phyloP scores from a whole-genome alignment of 306 rosid genomes.

The Ochetophila trinervis region DNA sequence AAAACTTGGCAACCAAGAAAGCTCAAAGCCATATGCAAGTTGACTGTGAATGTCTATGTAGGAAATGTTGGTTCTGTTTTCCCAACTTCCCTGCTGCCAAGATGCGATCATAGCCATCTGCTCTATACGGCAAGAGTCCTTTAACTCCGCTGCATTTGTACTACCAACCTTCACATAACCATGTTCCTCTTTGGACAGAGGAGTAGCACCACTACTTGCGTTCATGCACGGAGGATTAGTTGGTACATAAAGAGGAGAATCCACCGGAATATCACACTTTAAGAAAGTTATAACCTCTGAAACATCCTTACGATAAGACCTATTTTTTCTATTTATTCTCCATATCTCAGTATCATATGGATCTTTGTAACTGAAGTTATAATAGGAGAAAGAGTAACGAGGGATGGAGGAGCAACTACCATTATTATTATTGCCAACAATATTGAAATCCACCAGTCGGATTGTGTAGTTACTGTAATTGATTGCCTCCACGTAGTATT shows the following conservation, averaged over 20 bases:
- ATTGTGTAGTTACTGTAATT: conserved; percentile 19
- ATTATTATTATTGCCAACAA: not conserved
- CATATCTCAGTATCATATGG: not conserved
- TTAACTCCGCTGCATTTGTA: not conserved
- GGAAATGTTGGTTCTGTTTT: not conserved
- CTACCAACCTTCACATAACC: not conserved
- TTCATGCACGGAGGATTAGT: not conserved
- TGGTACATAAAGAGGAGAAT: not conserved
- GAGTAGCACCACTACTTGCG: not conserved
- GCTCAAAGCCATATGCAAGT: conserved; percentile 5
- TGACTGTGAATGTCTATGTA: not conserved
- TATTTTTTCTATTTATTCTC: not conserved
- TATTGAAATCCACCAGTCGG: conserved; percentile 22
- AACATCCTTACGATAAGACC: not conserved
- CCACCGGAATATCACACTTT: not conserved
- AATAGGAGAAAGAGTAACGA: not conserved
- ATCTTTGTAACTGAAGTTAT: not conserved
- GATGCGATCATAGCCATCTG: not conserved
- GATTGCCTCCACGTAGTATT: not conserved
- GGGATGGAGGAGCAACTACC: conserved; percentile 1
- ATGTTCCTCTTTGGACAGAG: not conserved
- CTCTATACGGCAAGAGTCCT: not conserved
- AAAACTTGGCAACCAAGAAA: conserved; percentile 19
- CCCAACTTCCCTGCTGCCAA: too few species aligned
- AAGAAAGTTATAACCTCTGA: not conserved